A percentile compares a stretch with the other conserved stretches of the same genome.
phyloP scores from a whole-genome alignment of 352 stramenopile species.

The Phytophthora vignae region DNA sequence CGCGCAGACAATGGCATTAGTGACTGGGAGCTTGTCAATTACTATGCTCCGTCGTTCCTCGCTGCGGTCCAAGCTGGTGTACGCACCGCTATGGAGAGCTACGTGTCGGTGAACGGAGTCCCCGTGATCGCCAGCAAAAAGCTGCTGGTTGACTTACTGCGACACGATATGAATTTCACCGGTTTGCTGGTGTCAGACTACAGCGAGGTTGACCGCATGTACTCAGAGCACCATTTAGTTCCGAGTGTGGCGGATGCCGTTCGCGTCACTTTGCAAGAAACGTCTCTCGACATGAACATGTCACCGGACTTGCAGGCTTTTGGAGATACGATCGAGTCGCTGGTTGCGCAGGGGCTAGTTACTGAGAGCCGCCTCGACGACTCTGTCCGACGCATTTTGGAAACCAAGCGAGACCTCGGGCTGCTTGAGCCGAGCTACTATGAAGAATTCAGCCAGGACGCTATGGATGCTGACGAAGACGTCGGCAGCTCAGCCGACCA shows the following conservation, averaged over 20 bases:
- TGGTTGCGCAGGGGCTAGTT: constrained; percentile 56
- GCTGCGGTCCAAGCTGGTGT: constrained; percentile 76
- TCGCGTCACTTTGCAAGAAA: constrained; percentile 75
- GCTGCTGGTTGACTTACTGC: constrained; percentile 80
- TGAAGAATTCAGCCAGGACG: constrained; percentile 16
- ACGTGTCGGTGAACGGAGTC: constrained; percentile 89
- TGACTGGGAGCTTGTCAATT: constrained; percentile 76
- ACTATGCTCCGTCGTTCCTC: constrained; percentile 80
- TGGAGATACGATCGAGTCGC: constrained; percentile 54
- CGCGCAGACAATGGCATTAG: constrained; percentile 74
- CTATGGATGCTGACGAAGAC: constrained; percentile 1
- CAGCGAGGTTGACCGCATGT: constrained; percentile 90
- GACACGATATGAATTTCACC: constrained; percentile 88
- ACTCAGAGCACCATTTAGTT: constrained; percentile 85
- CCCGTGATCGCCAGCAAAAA: constrained; percentile 88
- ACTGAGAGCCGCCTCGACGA: constrained; percentile 62
- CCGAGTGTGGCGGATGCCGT: constrained; percentile 69
- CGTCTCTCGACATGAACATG: constrained; percentile 95
- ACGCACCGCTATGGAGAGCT: constrained; percentile 92
- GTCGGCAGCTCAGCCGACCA: constrained; percentile 69
- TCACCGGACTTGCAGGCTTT: constrained; percentile 63
- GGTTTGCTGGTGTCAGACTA: constrained; percentile 94
- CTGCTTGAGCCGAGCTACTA: constrained; percentile 39
- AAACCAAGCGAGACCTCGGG: constrained; percentile 60
- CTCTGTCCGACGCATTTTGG: constrained; percentile 71